Evolutionary conservation across 805 yeast genomes (phyloP).

Genomic region (Barnettozyma californica): DNA sequence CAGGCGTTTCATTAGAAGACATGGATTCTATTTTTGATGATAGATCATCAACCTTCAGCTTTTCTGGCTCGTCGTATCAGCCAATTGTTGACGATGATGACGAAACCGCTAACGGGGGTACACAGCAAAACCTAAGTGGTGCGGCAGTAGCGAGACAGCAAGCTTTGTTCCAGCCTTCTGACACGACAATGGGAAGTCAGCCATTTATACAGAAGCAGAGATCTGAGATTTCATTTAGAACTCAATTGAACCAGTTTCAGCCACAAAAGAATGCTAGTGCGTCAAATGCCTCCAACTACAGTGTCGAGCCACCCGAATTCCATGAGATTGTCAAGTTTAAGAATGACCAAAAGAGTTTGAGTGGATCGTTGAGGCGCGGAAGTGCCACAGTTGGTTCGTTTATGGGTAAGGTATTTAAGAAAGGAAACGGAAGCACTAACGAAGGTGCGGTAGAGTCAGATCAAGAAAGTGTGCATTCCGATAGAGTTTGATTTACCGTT

Average conservation of each 20-base stretch:
- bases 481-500: neutral
- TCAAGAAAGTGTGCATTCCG: slow-evolving; percentile 14
- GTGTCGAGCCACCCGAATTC: slow-evolving; percentile 34
- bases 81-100: slow-evolving; percentile 5
- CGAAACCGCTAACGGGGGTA: neutral
- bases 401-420: slow-evolving; percentile 27
- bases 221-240: slow-evolving; percentile 22
- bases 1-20: slow-evolving; percentile 82
- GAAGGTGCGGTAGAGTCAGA: slow-evolving; percentile 25
- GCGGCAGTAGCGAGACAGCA: slow-evolving; percentile 42
- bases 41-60: slow-evolving; percentile 31
- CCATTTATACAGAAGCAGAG: slow-evolving; percentile 17
- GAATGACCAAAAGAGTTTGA: slow-evolving; percentile 23
- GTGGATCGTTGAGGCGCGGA: slow-evolving; percentile 37
- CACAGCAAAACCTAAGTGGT: slow-evolving; percentile 26
- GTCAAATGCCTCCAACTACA: slow-evolving; percentile 14
- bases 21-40: slow-evolving; percentile 90
- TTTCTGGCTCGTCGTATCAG: slow-evolving; percentile 19
- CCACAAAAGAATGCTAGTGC: slow-evolving; percentile 1
- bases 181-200: slow-evolving; percentile 14
- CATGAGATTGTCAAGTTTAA: slow-evolving; percentile 33
- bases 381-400: slow-evolving; percentile 37
- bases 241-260: slow-evolving; percentile 17
- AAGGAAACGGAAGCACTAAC: slow-evolving; percentile 13
- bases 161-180: slow-evolving; percentile 14